Base-by-base conservation (phyloP, 805 yeast genomes). In the Hanseniaspora thailandica region DNA sequence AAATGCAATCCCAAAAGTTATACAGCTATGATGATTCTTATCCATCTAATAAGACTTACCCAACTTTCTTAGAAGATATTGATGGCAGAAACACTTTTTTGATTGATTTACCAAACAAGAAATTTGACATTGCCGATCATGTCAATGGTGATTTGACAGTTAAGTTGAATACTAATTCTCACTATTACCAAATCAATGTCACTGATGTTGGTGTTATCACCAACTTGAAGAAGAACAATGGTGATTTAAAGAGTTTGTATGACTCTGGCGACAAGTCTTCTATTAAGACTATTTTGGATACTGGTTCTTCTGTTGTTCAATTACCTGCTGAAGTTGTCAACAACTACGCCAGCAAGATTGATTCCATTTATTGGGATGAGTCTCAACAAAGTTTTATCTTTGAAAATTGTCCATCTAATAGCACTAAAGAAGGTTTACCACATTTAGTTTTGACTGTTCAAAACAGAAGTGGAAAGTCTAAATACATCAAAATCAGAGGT, bases 261-360 rank as follows among this genome's bases (percentile, higher is more conserved):
- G 26, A 13, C 5, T 22, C n/a, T 22, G 15, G 25, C 2, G 7
- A 22, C 8, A 15, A 20, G 10, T 20, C n/a, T 19, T 13, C 31
- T 30, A 23, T 39, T 10, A 19, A 19, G 22, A 26, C 41, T 9
- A 39, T 39, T 9, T 31, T 47, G 25, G 52, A 47, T 30, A 39
- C 52, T 15, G 52, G 52, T n/a, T 25, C 52, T 2, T 47, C 52
- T 1, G 39, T 47, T 1, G 8, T 47, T 13, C 45, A 47, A 22
- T 31, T 47, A 15, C 52, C 52, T 20, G 39, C 38, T 15, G 38
- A 23, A 12, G 34, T 45, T 15, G 39, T 45, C n/a, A 23, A 34
- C 39, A 33, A 34, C 17, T 45, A 45, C 15, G 48, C 39, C 5
- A 19, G 9, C 12, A 26, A 35, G 6, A 46, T 46, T 10, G 22